phyloP scores from a whole-genome alignment of 768 basidiomycete species.

The Mycena haematopus region DNA sequence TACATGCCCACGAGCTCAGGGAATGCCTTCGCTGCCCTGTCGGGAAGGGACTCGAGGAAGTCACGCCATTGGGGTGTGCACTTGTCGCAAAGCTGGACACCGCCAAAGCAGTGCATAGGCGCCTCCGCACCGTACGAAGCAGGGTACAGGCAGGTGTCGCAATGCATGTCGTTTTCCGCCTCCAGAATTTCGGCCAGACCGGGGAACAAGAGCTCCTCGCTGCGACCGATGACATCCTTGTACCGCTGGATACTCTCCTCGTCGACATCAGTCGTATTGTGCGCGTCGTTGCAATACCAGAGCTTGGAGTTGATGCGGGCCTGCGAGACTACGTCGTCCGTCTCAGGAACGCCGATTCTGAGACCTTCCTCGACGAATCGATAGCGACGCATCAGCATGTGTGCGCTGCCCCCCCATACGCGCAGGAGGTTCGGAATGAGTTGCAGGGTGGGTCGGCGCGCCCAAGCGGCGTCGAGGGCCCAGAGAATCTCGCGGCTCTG shows the following conservation, averaged over 20 bases:
- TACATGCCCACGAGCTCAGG: no score
- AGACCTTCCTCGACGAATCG: background rate
- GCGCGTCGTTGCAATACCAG: background rate
- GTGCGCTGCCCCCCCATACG: background rate
- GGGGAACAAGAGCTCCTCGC: background rate
- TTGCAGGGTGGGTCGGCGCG: background rate
- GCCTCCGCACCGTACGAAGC: background rate
- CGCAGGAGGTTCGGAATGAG: background rate
- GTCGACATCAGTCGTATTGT: background rate
- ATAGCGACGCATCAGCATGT: background rate
- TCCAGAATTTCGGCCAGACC: background rate
- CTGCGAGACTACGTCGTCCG: background rate
- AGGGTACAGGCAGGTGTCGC: background rate
- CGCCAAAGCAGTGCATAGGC: background rate
- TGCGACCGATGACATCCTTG: background rate
- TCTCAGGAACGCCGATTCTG: background rate
- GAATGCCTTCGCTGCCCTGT: no score
- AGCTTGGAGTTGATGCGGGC: background rate
- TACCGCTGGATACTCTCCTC: background rate
- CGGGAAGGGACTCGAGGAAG: no score
- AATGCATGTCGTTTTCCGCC: background rate
- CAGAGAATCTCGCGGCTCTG: background rate
- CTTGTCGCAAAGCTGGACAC: no score
- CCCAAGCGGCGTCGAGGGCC: constrained; percentile 2
- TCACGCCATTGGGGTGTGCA: no score